Evolutionary conservation across 495 filamentous ascomycete species (phyloP).

Genomic region (Apiosordaria backusii): DNA sequence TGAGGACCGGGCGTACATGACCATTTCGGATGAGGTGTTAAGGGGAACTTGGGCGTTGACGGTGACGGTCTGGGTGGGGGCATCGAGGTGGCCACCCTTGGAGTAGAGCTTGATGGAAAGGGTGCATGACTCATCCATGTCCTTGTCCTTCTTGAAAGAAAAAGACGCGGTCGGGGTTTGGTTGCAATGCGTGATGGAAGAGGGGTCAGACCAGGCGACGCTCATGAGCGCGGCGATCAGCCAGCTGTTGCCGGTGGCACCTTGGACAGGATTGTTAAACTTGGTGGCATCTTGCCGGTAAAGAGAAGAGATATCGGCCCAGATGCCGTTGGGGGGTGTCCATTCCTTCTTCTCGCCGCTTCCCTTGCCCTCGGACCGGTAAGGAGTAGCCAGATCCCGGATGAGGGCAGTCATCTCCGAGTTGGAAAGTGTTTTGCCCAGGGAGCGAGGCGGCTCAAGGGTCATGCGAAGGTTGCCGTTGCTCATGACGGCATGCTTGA

Average conservation of each 20-base stretch:
- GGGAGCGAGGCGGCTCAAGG: conserved; percentile 21
- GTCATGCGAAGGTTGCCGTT: conserved; percentile 39
- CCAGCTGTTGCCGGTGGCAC: conserved; percentile 35
- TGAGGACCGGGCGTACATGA: conserved; percentile 37
- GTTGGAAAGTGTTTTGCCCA: conserved; percentile 32
- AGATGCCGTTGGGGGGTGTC: conserved; percentile 31
- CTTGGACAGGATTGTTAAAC: conserved; percentile 39
- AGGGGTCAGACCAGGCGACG: conserved; percentile 36
- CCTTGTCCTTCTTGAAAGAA: neutral
- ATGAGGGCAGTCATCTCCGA: conserved; percentile 31
- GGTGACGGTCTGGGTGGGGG: conserved; percentile 32
- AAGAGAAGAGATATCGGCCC: conserved; percentile 29
- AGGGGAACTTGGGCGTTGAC: conserved; percentile 37
- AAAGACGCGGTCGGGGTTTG: neutral
- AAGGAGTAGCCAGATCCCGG: conserved; percentile 35
- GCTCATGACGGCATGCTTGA: conserved; percentile 35
- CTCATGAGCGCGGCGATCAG: conserved; percentile 37
- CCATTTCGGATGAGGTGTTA: conserved; percentile 36
- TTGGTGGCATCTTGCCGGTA: conserved; percentile 20
- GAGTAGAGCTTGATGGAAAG: conserved; percentile 34
- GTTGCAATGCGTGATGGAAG: conserved; percentile 29
- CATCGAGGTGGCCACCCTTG: conserved; percentile 40
- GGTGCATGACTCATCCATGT: conserved; percentile 4
- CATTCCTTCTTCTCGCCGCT: conserved; percentile 18
- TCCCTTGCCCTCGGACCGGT: conserved; percentile 15